These are phyloP conservation scores for Solanum rostratum DNA, from an alignment of 257 asterid species.

Conservation along the genomic window DNA sequence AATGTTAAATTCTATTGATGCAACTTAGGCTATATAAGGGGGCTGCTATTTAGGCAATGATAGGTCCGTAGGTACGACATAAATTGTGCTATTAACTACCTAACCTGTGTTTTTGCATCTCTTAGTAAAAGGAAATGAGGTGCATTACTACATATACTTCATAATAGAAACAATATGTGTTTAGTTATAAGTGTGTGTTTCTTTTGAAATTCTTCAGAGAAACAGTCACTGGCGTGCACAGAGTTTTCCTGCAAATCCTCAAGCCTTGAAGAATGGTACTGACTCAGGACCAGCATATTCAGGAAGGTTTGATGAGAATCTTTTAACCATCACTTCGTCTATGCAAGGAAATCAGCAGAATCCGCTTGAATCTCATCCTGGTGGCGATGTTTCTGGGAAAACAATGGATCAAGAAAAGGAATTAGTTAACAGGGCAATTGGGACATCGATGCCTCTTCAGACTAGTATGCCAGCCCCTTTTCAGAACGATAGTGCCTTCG, in stretches of 20 bases:
- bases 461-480: neutral
- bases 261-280: neutral
- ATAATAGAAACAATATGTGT: neutral
- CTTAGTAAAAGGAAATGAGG: neutral
- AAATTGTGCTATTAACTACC: neutral
- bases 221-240: neutral
- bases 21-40: neutral
- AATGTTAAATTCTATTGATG: neutral
- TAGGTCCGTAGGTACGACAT: neutral
- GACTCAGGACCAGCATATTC: neutral
- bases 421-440: neutral
- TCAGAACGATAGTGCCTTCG: neutral
- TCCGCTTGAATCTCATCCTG: neutral
- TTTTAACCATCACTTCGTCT: neutral
- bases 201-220: neutral
- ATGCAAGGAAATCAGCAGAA: neutral
- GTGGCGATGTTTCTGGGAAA: neutral
- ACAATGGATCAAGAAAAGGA: neutral
- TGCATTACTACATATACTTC: neutral
- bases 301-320: neutral
- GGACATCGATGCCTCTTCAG: neutral
- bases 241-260: neutral
- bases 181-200: neutral
- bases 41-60: neutral
- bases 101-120: neutral